Percentiles rank a stretch among this genome's conserved stretches.
Evolutionary conservation across 73 alveolate species (phyloP).

Genomic region (Halteria grandinella): DNA sequence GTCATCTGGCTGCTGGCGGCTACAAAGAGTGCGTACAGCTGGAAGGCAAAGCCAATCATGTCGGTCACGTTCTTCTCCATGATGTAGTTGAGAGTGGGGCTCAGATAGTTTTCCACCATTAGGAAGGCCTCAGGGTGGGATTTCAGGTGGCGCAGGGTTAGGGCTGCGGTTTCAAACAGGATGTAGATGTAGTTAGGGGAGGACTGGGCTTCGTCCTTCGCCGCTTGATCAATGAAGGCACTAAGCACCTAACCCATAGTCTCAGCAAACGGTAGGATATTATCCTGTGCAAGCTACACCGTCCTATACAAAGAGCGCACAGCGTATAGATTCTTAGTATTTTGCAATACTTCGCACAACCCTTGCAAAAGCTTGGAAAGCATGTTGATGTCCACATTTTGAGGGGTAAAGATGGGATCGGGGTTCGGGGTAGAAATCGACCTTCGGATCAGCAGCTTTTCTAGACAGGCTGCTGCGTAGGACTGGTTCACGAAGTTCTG

Average conservation of each 20-base stretch:
- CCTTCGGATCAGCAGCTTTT: conserved; percentile 39
- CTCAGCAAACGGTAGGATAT: conserved; percentile 16
- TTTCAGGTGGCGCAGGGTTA: conserved; percentile 11
- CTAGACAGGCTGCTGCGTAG: conserved; percentile 62
- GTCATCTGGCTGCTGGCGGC: background rate
- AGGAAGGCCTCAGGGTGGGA: background rate
- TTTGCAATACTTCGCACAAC: conserved; percentile 17
- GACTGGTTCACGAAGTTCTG: conserved; percentile 27
- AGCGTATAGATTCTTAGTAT: conserved; percentile 27
- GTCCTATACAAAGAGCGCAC: conserved; percentile 35
- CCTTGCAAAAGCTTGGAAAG: conserved; percentile 1
- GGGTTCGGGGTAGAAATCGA: background rate
- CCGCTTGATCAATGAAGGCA: conserved; percentile 16
- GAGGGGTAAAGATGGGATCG: conserved; percentile 13
- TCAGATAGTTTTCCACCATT: background rate
- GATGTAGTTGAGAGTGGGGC: background rate
- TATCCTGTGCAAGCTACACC: conserved; percentile 11
- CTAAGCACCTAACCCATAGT: background rate
- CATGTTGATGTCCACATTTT: conserved; percentile 12
- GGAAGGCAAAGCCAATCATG: conserved; percentile 44
- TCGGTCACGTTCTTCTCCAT: conserved; percentile 17
- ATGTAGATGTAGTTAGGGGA: conserved; percentile 33
- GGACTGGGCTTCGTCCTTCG: conserved; percentile 25
- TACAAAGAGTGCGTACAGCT: conserved; percentile 30
- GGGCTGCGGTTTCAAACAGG: conserved; percentile 39